Percentiles rank a stretch among this genome's conserved stretches.
These are phyloP conservation scores for Mycena galopus DNA, from an alignment of 768 basidiomycete species.

Conservation along the genomic window DNA sequence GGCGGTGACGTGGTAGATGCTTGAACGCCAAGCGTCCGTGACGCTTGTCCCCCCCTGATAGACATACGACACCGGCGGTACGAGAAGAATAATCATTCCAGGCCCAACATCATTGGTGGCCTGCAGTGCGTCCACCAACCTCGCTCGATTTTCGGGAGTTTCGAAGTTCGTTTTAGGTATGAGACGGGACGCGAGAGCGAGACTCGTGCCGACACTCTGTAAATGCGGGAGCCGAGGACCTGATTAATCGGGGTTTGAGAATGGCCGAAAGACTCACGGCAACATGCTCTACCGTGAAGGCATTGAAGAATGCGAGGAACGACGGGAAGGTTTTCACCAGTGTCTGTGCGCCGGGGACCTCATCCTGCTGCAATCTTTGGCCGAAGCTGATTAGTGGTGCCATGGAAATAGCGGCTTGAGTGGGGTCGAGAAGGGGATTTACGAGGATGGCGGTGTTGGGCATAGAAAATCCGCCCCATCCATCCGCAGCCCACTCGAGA, in stretches of 20 bases:
- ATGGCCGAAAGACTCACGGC: not conserved
- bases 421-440: constrained; percentile 54
- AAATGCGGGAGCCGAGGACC: no score
- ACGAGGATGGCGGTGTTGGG: constrained; percentile 54
- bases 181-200: constrained; percentile 12
- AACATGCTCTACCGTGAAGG: not conserved
- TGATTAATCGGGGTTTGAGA: not conserved
- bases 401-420: constrained; percentile 56
- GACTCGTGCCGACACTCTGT: not conserved
- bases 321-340: constrained; percentile 55
- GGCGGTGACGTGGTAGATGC: constrained; percentile 59
- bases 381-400: constrained; percentile 55
- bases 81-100: constrained; percentile 56
- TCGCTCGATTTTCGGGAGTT: not conserved
- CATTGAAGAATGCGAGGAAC: constrained; percentile 42
- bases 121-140: not conserved
- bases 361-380: constrained; percentile 40
- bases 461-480: constrained; percentile 62
- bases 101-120: constrained; percentile 19
- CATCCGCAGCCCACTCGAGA: constrained; percentile 57
- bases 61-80: constrained; percentile 39
- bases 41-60: constrained; percentile 54
- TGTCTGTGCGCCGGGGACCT: constrained; percentile 41
- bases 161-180: not conserved
- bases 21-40: constrained; percentile 55